Conservation (phyloP, 257 asterid genomes). For the Orobanche coerulescens region DNA sequence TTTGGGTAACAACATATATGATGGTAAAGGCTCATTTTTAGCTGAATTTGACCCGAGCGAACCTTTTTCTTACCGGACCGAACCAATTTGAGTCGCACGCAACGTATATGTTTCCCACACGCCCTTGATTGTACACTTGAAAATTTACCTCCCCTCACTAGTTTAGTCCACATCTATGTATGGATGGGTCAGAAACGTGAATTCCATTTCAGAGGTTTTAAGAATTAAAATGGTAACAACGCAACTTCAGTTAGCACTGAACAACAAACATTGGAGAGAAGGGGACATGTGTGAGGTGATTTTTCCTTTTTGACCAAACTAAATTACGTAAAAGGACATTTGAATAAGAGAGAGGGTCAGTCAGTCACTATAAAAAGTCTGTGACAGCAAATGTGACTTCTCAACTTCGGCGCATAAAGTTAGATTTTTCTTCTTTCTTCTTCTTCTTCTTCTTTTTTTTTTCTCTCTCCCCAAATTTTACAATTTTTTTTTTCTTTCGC, state of each 20-base stretch:
- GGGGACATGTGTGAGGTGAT: not conserved
- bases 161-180: too few relatives aligned
- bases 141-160: not conserved
- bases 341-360: constrained; percentile 19
- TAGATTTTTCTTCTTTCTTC: constrained; percentile 27
- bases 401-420: constrained; percentile 43
- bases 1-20: too few relatives aligned
- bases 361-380: constrained; percentile 19
- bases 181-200: too few relatives aligned
- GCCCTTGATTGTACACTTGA: constrained; percentile 6
- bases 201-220: not conserved
- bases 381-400: constrained; percentile 25
- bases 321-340: constrained; percentile 34
- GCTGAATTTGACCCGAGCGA: too few relatives aligned
- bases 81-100: not conserved
- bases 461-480: not conserved
- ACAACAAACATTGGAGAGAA: constrained; percentile 3
- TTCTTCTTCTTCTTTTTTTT: not conserved
- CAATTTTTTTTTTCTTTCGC: not conserved
- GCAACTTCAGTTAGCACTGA: constrained; percentile 14
- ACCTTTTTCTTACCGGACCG: too few relatives aligned
- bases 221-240: not conserved
- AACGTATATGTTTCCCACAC: constrained; percentile 16
- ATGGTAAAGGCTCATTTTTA: too few relatives aligned
- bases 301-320: not conserved